Percentiles rank a stretch among this genome's conserved stretches.
Conservation (phyloP, 2,329 filamentous ascomycete species). For the Monosporascus sp. region DNA sequence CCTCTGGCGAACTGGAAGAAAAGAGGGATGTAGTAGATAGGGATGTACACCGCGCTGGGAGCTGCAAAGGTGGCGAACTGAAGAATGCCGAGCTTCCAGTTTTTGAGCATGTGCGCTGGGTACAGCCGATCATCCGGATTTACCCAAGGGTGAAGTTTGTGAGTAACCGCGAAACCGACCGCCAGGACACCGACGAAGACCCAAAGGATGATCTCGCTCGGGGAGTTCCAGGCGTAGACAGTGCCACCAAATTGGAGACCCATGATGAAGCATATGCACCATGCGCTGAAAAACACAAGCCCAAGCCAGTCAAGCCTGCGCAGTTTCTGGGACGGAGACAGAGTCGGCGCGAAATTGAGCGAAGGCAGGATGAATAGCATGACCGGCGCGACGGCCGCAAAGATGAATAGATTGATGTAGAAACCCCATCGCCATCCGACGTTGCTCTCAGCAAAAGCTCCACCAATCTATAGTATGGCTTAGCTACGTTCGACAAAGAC, state of each 20-base stretch:
- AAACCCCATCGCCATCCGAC: constrained; percentile 1
- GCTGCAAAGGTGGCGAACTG: constrained; percentile 28
- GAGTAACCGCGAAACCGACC: constrained; percentile 34
- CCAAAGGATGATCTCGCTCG: constrained; percentile 39
- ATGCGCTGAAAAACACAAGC: constrained; percentile 34
- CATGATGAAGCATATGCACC: constrained; percentile 36
- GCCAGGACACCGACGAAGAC: constrained; percentile 35
- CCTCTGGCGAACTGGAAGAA: constrained; percentile 43
- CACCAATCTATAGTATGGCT: not conserved
- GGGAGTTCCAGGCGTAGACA: constrained; percentile 39
- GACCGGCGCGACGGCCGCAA: constrained; percentile 12
- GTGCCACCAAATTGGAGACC: constrained; percentile 44
- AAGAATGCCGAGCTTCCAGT: constrained; percentile 30
- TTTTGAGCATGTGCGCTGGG: constrained; percentile 34
- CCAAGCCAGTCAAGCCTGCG: constrained; percentile 41
- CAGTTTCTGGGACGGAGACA: constrained; percentile 22
- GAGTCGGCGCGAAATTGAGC: constrained; percentile 14
- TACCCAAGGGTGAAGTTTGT: constrained; percentile 34
- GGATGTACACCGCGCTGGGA: constrained; percentile 16
- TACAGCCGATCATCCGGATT: constrained; percentile 30
- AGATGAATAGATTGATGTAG: not conserved
- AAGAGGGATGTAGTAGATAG: constrained; percentile 43
- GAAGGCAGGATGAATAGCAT: constrained; percentile 25
- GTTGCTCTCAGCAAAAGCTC: not conserved
- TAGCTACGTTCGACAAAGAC: too few species aligned